Percentiles rank a stretch among this genome's conserved stretches.
phyloP scores from a whole-genome alignment of 805 yeast species.

The Candida alai region DNA sequence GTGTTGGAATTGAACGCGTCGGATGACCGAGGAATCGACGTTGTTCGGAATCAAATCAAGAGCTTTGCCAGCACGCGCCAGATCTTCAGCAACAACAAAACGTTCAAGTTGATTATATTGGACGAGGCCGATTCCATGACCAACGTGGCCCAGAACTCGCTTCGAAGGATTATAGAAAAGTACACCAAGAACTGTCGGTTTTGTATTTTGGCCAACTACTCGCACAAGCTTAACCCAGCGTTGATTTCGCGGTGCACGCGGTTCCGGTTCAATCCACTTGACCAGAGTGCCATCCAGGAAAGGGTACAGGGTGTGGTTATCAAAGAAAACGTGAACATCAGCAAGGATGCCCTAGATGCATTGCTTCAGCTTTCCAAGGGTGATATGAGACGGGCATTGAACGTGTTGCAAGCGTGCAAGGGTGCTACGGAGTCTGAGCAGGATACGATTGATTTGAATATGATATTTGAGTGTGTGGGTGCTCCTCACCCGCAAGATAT shows the following conservation, averaged over 20 bases:
- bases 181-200: constrained; percentile 94
- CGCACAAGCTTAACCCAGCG: constrained; percentile 95
- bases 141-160: constrained; percentile 77
- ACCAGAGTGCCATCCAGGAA: constrained; percentile 60
- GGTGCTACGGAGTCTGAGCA: constrained; percentile 53
- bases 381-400: constrained; percentile 93
- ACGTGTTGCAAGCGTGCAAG: constrained; percentile 90
- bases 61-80: constrained; percentile 95
- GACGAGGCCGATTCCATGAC: constrained; percentile 98
- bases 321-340: constrained; percentile 59
- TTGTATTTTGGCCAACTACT: constrained; percentile 92
- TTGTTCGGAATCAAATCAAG: constrained; percentile 95
- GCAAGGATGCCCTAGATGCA: constrained; percentile 58
- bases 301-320: constrained; percentile 68
- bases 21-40: constrained; percentile 97
- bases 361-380: constrained; percentile 77
- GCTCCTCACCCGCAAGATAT: constrained; percentile 90
- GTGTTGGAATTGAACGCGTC: constrained; percentile 94
- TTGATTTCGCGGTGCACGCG: constrained; percentile 91
- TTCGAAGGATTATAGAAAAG: constrained; percentile 82
- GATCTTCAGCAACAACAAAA: constrained; percentile 61
- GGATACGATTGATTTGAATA: constrained; percentile 60
- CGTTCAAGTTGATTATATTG: constrained; percentile 84
- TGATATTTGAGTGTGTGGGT: constrained; percentile 93
- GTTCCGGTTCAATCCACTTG: constrained; percentile 85